Percentiles rank a stretch among this genome's conserved stretches.
Evolutionary conservation across 2,329 filamentous ascomycete genomes (phyloP).

Genomic region (Coniella lustricola): DNA sequence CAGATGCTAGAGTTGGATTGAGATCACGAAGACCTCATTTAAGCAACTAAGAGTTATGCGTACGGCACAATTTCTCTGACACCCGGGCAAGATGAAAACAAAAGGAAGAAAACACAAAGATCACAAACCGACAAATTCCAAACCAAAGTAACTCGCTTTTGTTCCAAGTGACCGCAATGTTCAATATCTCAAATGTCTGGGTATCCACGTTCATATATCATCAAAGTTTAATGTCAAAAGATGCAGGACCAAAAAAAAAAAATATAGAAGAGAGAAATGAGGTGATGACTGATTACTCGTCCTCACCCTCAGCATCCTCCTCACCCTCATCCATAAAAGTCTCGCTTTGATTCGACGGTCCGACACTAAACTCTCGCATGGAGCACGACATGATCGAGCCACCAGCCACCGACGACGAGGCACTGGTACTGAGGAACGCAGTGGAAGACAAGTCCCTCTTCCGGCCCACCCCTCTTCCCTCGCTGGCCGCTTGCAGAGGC

Average conservation of each 20-base stretch:
- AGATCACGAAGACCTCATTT: no score
- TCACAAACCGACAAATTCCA: background rate
- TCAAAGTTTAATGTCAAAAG: background rate
- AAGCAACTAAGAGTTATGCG: no score
- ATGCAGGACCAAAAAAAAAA: background rate
- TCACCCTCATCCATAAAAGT: constrained; percentile 14
- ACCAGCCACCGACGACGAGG: background rate
- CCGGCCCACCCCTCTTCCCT: constrained; percentile 5
- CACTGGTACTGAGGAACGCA: background rate
- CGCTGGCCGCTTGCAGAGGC: constrained; percentile 19
- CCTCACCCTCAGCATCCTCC: constrained; percentile 17
- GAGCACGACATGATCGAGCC: background rate
- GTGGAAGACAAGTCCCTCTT: constrained; percentile 4
- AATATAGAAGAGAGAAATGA: no score
- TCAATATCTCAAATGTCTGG: no score
- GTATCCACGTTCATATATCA: background rate
- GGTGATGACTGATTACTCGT: no score
- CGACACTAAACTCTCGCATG: background rate
- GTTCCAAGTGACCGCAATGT: no score
- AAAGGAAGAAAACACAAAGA: no score
- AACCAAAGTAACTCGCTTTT: no score
- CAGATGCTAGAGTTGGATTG: no score
- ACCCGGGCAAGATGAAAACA: no score
- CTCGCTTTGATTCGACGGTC: constrained; percentile 7
- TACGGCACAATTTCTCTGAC: no score